Evolutionary conservation across 495 filamentous ascomycete species (phyloP).

Genomic region (Aspergillus hancockii): DNA sequence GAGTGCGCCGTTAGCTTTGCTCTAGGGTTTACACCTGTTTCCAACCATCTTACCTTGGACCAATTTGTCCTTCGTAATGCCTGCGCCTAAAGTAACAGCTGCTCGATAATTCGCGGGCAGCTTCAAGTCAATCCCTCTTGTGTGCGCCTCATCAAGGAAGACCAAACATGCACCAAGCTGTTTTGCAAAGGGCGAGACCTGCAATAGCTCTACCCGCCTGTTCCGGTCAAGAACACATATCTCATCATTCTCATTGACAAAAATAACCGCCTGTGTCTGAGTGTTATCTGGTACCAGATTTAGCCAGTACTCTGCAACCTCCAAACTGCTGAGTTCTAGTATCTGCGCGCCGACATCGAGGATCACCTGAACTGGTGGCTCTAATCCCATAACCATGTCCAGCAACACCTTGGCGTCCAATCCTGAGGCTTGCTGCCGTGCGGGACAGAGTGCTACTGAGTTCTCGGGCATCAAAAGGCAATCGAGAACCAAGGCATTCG

Average conservation of each 20-base stretch:
- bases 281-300: constrained; percentile 10
- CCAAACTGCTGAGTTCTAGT: constrained; percentile 59
- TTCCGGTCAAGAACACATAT: constrained; percentile 47
- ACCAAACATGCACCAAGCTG: constrained; percentile 65
- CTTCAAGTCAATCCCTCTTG: constrained; percentile 71
- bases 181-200: constrained; percentile 59
- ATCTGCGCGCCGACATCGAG: constrained; percentile 77
- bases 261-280: constrained; percentile 44
- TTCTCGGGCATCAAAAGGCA: constrained; percentile 61
- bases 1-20: no score
- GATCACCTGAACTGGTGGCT: constrained; percentile 55
- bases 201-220: constrained; percentile 50
- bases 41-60: constrained; percentile 63
- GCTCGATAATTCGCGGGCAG: constrained; percentile 61
- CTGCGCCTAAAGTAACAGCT: constrained; percentile 67
- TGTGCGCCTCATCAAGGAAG: constrained; percentile 76
- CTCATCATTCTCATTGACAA: constrained; percentile 47
- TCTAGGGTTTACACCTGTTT: constrained; percentile 13
- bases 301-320: constrained; percentile 55
- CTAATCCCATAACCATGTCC: constrained; percentile 39
- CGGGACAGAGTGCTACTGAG: constrained; percentile 33
- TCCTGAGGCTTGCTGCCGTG: no score
- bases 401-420: no score
- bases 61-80: constrained; percentile 67
- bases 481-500: constrained; percentile 64